Percentiles rank a stretch among this genome's conserved stretches.
These are phyloP conservation scores for Brettanomyces bruxellensis DNA, from an alignment of 805 yeast genomes.

Conservation along the genomic window DNA sequence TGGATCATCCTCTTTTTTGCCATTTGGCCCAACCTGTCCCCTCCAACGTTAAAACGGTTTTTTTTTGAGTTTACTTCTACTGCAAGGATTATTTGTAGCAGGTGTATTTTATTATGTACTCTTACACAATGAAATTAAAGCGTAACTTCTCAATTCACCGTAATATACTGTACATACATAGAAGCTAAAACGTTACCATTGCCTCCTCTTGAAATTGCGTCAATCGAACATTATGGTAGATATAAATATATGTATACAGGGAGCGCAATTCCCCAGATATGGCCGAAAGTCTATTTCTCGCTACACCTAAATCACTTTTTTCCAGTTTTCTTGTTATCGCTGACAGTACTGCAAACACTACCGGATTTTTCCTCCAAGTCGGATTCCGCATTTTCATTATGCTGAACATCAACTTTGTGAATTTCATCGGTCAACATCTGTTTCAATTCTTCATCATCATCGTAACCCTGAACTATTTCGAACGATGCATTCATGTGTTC, in stretches of 20 bases:
- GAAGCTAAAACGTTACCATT: too few relatives aligned
- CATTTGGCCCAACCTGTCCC: not conserved
- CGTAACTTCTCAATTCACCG: too few relatives aligned
- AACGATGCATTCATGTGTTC: constrained; percentile 34
- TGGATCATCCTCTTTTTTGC: constrained; percentile 2
- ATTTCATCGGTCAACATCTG: constrained; percentile 1
- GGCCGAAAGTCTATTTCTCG: not conserved
- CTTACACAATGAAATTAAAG: too few relatives aligned
- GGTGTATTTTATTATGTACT: too few relatives aligned
- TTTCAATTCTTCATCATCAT: constrained; percentile 10
- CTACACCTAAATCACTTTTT: not conserved
- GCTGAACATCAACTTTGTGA: constrained; percentile 1
- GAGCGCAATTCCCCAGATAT: too few relatives aligned
- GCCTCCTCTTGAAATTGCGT: too few relatives aligned
- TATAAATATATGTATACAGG: too few relatives aligned
- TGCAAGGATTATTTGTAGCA: not conserved
- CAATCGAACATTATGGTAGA: too few relatives aligned
- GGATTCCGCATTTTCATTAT: not conserved
- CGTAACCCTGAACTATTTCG: constrained; percentile 10
- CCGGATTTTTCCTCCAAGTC: not conserved
- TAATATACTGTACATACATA: too few relatives aligned
- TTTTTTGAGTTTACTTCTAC: not conserved
- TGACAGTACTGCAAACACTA: not conserved
- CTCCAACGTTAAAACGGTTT: not conserved
- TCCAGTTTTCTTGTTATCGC: not conserved